Evolutionary conservation across 208 protist genomes (phyloP).

Genomic region (Crithidia sp.): DNA sequence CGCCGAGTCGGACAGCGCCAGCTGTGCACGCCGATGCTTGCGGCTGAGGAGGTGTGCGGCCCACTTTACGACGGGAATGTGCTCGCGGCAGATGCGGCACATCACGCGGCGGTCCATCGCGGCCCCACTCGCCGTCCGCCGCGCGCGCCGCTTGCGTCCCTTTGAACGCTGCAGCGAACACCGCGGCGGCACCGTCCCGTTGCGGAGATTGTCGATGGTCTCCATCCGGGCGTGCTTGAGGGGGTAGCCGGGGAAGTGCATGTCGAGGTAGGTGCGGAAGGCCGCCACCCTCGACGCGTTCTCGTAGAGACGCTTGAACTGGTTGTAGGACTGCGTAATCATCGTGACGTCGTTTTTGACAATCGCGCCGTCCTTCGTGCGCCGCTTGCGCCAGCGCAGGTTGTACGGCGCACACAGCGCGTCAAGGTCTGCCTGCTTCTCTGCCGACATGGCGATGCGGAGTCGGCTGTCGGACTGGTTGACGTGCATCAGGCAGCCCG

Average conservation of each 20-base stretch:
- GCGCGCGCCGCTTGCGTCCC: not conserved
- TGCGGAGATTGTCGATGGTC: slow-evolving; percentile 49
- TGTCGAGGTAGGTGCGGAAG: slow-evolving; percentile 60
- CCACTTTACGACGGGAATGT: slow-evolving; percentile 57
- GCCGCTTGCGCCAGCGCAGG: slow-evolving; percentile 70
- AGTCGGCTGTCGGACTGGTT: slow-evolving; percentile 72
- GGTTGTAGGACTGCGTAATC: slow-evolving; percentile 65
- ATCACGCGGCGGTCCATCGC: slow-evolving; percentile 51
- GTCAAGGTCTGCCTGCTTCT: slow-evolving; percentile 67
- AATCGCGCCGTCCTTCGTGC: slow-evolving; percentile 42
- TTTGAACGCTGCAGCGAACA: slow-evolving; percentile 30
- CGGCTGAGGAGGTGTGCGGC: slow-evolving; percentile 47
- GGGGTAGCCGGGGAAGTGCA: slow-evolving; percentile 77
- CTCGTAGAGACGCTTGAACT: slow-evolving; percentile 64
- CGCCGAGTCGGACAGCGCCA: not conserved
- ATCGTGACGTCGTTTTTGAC: slow-evolving; percentile 55
- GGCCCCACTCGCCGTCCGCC: slow-evolving; percentile 13
- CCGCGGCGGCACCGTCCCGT: slow-evolving; percentile 62
- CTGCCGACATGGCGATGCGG: slow-evolving; percentile 37
- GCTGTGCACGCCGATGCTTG: slow-evolving; percentile 28
- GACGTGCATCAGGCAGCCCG: slow-evolving; percentile 74
- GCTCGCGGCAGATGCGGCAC: slow-evolving; percentile 70
- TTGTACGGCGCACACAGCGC: slow-evolving; percentile 45
- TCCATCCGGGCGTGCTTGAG: slow-evolving; percentile 82
- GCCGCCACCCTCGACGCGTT: slow-evolving; percentile 18